Conservation (phyloP, 805 yeast genomes). For the Torulaspora gathmanii region DNA sequence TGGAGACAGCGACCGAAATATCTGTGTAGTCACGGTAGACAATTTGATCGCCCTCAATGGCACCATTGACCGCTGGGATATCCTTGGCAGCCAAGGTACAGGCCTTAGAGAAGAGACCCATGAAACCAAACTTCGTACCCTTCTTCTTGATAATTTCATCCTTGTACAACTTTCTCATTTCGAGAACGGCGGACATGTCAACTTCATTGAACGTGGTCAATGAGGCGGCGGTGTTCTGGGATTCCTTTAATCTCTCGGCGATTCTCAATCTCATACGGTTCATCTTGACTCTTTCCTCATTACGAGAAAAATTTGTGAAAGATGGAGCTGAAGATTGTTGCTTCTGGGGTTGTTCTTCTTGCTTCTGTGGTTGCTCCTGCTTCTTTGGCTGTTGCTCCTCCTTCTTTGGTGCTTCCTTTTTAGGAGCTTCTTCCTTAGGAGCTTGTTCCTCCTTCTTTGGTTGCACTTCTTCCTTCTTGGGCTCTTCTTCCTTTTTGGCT, state of each 20-base stretch:
- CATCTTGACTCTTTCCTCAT: conserved; percentile 92
- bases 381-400: conserved; percentile 22
- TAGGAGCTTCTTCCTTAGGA: conserved; percentile 40
- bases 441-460: conserved; percentile 25
- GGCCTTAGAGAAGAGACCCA: conserved; percentile 98
- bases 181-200: conserved; percentile 88
- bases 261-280: conserved; percentile 99
- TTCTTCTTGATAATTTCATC: conserved; percentile 92
- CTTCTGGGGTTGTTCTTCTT: conserved; percentile 29
- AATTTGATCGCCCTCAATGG: conserved; percentile 90
- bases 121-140: conserved; percentile 94
- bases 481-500: conserved; percentile 30
- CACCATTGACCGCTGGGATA: conserved; percentile 90
- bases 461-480: conserved; percentile 28
- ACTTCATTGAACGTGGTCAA: conserved; percentile 97
- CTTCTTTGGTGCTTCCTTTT: conserved; percentile 20
- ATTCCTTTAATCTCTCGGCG: conserved; percentile 98
- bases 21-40: conserved; percentile 96
- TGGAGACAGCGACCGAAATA: conserved; percentile 94
- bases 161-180: conserved; percentile 93
- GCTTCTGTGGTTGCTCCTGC: conserved; percentile 8
- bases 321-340: conserved; percentile 34
- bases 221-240: conserved; percentile 98
- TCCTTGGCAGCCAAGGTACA: conserved; percentile 88
- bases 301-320: conserved; percentile 62